Evolutionary conservation across 108 stramenopile genomes (phyloP).

Genomic region (Epipyxis sp.): DNA sequence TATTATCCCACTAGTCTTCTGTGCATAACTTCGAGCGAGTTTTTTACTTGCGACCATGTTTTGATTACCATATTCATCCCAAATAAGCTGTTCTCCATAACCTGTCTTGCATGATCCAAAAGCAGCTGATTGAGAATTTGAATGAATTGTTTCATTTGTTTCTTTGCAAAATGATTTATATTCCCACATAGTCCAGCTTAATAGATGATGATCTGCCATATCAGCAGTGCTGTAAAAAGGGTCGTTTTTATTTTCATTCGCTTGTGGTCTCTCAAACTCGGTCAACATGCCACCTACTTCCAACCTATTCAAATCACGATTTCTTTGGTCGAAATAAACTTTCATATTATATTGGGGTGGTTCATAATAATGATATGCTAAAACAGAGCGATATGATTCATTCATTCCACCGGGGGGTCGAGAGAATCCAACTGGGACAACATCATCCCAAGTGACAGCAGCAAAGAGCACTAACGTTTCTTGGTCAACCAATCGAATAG

Average conservation of each 20-base stretch:
- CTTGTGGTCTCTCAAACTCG: background rate
- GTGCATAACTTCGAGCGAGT: background rate
- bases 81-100: background rate
- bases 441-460: constrained; percentile 25
- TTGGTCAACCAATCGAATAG: background rate
- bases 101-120: constrained; percentile 1
- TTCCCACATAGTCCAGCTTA: constrained; percentile 16
- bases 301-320: background rate
- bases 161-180: constrained; percentile 12
- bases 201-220: background rate
- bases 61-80: background rate
- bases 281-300: background rate
- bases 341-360: background rate
- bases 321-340: background rate
- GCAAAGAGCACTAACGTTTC: background rate
- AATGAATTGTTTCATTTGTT: background rate
- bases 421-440: constrained; percentile 22
- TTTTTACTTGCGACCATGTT: background rate
- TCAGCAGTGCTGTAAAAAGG: background rate
- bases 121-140: background rate
- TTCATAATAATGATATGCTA: constrained; percentile 18
- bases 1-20: background rate
- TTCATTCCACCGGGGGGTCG: background rate
- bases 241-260: background rate
- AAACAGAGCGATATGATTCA: background rate